Evolutionary conservation across 2,329 filamentous ascomycete species (phyloP), one percentile per base, ranked within the genome.

Genomic region (Pseudovirgaria hyperparasitica): DNA sequence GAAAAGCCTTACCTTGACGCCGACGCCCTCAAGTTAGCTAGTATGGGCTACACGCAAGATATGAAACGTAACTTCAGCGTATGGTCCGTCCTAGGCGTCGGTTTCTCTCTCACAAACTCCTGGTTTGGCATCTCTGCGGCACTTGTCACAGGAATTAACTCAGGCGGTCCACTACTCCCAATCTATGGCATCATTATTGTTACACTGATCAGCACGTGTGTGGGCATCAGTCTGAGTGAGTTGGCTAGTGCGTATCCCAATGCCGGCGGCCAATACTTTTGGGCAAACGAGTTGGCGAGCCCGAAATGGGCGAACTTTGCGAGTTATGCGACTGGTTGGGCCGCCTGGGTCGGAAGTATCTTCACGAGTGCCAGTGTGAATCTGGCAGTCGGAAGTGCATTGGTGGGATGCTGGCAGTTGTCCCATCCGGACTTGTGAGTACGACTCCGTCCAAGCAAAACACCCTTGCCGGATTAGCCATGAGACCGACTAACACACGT

Each of bases 311-410:
- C 58, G 2, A 57, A 57, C 16, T 52, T 63, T 28, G 50, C 55
- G 5, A 60, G 57, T 9, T 67, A 65, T 29, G 28, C 62, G 25
- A 64, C 59, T 2, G 63, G 62, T 2, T 67, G 60, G 54, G 57
- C 68, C 31, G 62, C 62, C 2, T 70, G 63, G 55, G 60, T 63
- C n/a, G 65, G 64, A 10, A 55, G 57, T 13, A 58, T 70, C 28
- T 70, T 69, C 34, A 67, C 64, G 6, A 62, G 52, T 36, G 64
- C 67, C 11, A 65, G 61, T 45, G 62, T 67, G 11, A 59, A 62
- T 4, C 40, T 69, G 24, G 58, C 58, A 25, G 46, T 67, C 27
- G 63, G 57, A 4, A 55, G 54, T 36, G 64, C 58, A 3, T 37
- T 57, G 20, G 57, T 67, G 22, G 66, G 66, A 14, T 66, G 64